Base-by-base conservation (phyloP, 306 rosid genomes). In the Rosa persica region DNA sequence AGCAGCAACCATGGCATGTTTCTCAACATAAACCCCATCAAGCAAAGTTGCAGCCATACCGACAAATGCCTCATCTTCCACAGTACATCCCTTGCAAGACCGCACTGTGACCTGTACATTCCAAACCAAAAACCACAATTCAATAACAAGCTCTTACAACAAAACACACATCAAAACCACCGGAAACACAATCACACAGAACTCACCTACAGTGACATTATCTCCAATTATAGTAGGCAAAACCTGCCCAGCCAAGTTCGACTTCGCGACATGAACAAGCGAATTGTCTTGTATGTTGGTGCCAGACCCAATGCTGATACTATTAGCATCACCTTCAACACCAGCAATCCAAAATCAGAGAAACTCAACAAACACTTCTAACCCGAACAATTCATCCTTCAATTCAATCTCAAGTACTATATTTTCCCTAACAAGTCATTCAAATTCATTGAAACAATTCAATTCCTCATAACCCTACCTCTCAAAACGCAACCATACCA, bases 401-500 rank as follows among this genome's bases (percentile, higher is more conserved):
- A 48, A 1, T 19, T 17, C 5, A 36, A 17, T 52, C n/a, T 7
- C 72, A 42, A 39, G 16, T 47, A 55, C 39, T 55, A 6, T 23
- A 23, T 22, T 7, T 58, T 4, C 17, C 39, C 11, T 20, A n/a
- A 13, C 2, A n/a, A 76, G 15, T 5, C 6, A 0, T 55, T 8
- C 69, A 52, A 2, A 71, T 30, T n/a, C n/a, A 16, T n/a, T 69
- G 30, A 39, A n/a, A 58, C 27, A 34, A 38, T 25, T 38, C n/a
- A n/a, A 40, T 25, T 20, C 10, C 68, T 13, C 47, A 12, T 12
- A 13, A n/a, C 70, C 23, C 67, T 87, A 94, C 97, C 98, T 89
- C 99, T 86, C 81, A 95, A 88, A 82, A 95, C 97, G 76, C 98
- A 95, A 0, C 98, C 98, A 72, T 95, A 95, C 99, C 99, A 95